Evolutionary conservation across 163 green algal genomes (phyloP).

Genomic region (Picocystis sp.): DNA sequence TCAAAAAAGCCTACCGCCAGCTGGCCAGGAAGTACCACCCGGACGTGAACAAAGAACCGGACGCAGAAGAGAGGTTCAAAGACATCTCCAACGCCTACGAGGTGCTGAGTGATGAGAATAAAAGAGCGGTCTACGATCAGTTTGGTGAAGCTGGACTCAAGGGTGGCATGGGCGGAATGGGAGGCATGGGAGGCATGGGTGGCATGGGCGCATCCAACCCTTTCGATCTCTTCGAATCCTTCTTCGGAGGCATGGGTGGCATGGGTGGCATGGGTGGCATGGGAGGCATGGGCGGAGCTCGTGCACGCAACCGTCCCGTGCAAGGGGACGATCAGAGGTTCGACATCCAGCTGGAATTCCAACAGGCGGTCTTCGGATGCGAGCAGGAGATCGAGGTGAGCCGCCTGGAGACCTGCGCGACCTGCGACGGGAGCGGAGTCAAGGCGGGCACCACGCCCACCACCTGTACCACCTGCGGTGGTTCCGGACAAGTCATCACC

Average conservation of each 20-base stretch:
- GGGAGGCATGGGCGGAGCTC: slow-evolving; percentile 40
- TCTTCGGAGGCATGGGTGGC: slow-evolving; percentile 85
- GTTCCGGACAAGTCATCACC: slow-evolving; percentile 57
- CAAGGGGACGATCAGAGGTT: slow-evolving; percentile 67
- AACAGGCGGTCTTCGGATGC: slow-evolving; percentile 88
- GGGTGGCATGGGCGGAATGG: slow-evolving; percentile 45
- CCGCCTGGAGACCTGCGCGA: slow-evolving; percentile 52
- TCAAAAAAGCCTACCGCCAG: slow-evolving; percentile 87
- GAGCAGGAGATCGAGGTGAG: slow-evolving; percentile 73
- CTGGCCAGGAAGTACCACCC: slow-evolving; percentile 91
- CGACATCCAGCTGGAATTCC: slow-evolving; percentile 82
- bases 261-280: slow-evolving; percentile 40
- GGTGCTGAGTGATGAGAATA: slow-evolving; percentile 93
- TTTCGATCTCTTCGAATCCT: slow-evolving; percentile 96
- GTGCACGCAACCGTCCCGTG: slow-evolving; percentile 27
- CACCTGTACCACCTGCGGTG: slow-evolving; percentile 73
- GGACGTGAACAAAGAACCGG: slow-evolving; percentile 91
- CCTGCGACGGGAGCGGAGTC: slow-evolving; percentile 40
- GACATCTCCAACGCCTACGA: slow-evolving; percentile 93
- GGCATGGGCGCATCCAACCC: slow-evolving; percentile 54
- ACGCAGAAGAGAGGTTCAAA: slow-evolving; percentile 94
- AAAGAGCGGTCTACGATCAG: slow-evolving; percentile 81
- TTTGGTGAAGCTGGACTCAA: slow-evolving; percentile 89
- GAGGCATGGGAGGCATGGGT: slow-evolving; percentile 30
- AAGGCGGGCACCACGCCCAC: slow-evolving; percentile 69